Evolutionary conservation across 345 rosid species (phyloP).

Genomic region (Boechera stricta): DNA sequence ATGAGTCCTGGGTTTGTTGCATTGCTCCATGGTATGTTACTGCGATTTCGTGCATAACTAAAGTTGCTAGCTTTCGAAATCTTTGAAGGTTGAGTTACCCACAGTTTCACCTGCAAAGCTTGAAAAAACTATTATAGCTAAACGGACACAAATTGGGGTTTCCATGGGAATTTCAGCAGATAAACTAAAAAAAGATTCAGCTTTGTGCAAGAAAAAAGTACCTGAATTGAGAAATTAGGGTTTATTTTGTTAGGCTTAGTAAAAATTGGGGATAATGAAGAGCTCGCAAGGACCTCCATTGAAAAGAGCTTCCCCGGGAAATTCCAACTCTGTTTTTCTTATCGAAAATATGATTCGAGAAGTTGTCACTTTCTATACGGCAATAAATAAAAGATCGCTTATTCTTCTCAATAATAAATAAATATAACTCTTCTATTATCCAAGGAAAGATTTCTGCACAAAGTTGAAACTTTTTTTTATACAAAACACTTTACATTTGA

Average conservation of each 20-base stretch:
- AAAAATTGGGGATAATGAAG: constrained; percentile 46
- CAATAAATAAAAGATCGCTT: not conserved
- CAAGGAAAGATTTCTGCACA: constrained; percentile 17
- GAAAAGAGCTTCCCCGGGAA: constrained; percentile 46
- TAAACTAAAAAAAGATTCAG: not conserved
- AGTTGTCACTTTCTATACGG: constrained; percentile 13
- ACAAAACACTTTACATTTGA: constrained; percentile 28
- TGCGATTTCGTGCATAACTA: constrained; percentile 31
- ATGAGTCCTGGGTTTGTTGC: constrained; percentile 38
- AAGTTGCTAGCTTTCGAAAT: constrained; percentile 43
- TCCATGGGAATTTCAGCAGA: constrained; percentile 3
- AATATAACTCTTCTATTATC: constrained; percentile 10
- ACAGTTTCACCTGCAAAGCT: constrained; percentile 48
- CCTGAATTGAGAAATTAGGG: constrained; percentile 53
- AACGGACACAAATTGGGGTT: not conserved
- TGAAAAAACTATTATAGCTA: constrained; percentile 12
- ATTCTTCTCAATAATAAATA: not conserved
- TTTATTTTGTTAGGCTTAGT: constrained; percentile 23
- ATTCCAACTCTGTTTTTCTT: constrained; percentile 40
- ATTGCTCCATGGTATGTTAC: constrained; percentile 34
- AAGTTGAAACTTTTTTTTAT: not conserved
- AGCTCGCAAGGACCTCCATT: constrained; percentile 67
- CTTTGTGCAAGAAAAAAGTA: not conserved
- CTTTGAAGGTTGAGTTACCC: constrained; percentile 43
- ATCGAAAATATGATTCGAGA: constrained; percentile 32